Conservation (phyloP, 148 eudicot species). For the Pouteria glomerata region DNA sequence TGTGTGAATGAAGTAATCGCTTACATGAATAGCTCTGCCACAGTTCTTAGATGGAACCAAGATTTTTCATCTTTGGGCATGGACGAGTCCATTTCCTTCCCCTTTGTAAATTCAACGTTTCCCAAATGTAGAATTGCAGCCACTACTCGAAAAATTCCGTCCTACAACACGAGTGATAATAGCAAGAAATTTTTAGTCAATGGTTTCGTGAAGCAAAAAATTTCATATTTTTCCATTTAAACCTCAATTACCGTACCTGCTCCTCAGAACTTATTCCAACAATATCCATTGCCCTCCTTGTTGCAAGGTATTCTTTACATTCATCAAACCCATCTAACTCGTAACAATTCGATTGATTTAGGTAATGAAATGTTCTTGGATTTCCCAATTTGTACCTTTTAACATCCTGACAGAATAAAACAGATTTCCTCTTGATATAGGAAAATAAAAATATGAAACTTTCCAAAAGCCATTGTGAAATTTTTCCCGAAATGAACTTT, state of each 20-base stretch:
- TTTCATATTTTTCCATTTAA: too few relatives aligned
- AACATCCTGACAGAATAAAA: background rate
- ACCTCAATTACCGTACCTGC: background rate
- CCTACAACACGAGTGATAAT: background rate
- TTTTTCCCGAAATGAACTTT: too few relatives aligned
- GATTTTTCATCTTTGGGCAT: constrained; percentile 78
- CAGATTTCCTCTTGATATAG: too few relatives aligned
- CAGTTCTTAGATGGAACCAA: constrained; percentile 60
- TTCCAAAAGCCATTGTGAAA: too few relatives aligned
- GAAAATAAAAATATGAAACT: too few relatives aligned
- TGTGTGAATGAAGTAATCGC: constrained; percentile 18
- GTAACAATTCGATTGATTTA: constrained; percentile 15
- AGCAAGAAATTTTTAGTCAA: too few relatives aligned
- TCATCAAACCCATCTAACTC: constrained; percentile 1
- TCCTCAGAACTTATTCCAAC: constrained; percentile 15
- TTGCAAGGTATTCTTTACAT: too few relatives aligned
- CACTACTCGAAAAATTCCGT: constrained; percentile 15
- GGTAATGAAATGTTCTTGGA: constrained; percentile 15
- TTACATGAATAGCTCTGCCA: constrained; percentile 73
- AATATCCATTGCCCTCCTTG: background rate
- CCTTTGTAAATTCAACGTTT: constrained; percentile 62
- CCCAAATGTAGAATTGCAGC: constrained; percentile 21
- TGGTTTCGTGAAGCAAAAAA: background rate
- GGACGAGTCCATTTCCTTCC: constrained; percentile 71
- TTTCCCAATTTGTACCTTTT: constrained; percentile 13